Percentiles rank a stretch among this genome's conserved stretches.
These are phyloP conservation scores for Kwoniella sp. DNA, from an alignment of 768 basidiomycete species.

Conservation along the genomic window DNA sequence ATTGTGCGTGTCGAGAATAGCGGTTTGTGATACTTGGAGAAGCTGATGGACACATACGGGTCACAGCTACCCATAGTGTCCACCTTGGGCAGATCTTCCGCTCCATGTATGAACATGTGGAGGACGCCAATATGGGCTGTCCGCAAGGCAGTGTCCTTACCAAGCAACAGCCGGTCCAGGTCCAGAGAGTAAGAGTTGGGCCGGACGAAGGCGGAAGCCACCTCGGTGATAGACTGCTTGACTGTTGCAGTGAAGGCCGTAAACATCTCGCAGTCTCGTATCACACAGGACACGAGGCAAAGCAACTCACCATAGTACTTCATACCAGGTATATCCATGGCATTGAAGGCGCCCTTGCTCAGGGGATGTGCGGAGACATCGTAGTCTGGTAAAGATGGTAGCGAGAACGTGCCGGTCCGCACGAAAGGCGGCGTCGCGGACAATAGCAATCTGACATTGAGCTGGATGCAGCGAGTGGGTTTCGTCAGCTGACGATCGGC, in stretches of 20 bases:
- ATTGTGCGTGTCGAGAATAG: conserved; percentile 49
- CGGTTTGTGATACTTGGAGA: conserved; percentile 48
- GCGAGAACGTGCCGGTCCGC: conserved; percentile 43
- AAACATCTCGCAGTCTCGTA: not conserved
- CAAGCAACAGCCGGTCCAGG: conserved; percentile 48
- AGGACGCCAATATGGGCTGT: conserved; percentile 46
- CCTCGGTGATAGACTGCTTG: conserved; percentile 39
- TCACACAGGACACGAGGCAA: not conserved
- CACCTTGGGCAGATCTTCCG: conserved; percentile 35
- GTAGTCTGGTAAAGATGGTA: conserved; percentile 46
- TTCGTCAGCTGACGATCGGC: not conserved
- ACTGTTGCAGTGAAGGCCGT: no score
- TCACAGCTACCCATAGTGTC: conserved; percentile 48
- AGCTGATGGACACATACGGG: conserved; percentile 46
- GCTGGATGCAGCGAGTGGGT: conserved; percentile 8
- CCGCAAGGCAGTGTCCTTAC: conserved; percentile 42
- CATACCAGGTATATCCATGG: conserved; percentile 47
- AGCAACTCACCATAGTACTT: conserved; percentile 42
- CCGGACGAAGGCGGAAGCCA: conserved; percentile 46
- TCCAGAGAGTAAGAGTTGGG: conserved; percentile 49
- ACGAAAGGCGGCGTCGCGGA: conserved; percentile 50
- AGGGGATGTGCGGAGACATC: conserved; percentile 50
- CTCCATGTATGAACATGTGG: conserved; percentile 43
- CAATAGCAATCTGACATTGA: conserved; percentile 45
- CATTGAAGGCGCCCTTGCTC: conserved; percentile 42